Evolutionary conservation across 2,329 filamentous ascomycete species (phyloP).

Genomic region (Malbranchea zuffiana): DNA sequence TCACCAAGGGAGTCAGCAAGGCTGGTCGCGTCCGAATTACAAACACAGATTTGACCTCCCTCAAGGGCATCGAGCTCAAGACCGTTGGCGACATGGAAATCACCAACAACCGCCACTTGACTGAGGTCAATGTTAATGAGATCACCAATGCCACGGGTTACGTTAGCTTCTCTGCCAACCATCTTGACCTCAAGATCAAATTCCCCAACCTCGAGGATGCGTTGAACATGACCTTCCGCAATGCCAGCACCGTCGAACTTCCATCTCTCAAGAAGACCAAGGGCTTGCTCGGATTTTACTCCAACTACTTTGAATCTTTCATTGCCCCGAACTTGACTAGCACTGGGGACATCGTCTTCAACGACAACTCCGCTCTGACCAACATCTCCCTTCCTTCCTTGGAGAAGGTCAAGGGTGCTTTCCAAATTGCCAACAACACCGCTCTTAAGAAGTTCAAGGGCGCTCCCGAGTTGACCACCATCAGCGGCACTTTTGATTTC

Average conservation of each 20-base stretch:
- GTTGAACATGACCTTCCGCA: slow-evolving; percentile 70
- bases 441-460: slow-evolving; percentile 52
- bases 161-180: slow-evolving; percentile 72
- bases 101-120: slow-evolving; percentile 80
- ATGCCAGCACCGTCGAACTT: slow-evolving; percentile 61
- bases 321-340: slow-evolving; percentile 37
- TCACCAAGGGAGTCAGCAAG: slow-evolving; percentile 54
- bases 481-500: slow-evolving; percentile 74
- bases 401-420: slow-evolving; percentile 60
- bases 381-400: slow-evolving; percentile 70
- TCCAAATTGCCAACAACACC: slow-evolving; percentile 87
- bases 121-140: slow-evolving; percentile 59
- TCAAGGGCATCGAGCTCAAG: slow-evolving; percentile 70
- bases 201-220: slow-evolving; percentile 72
- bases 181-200: slow-evolving; percentile 55
- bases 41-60: slow-evolving; percentile 71
- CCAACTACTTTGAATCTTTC: slow-evolving; percentile 47
- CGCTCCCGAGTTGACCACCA: slow-evolving; percentile 56
- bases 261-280: slow-evolving; percentile 64
- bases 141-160: slow-evolving; percentile 62
- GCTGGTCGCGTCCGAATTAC: slow-evolving; percentile 61
- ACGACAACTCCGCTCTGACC: slow-evolving; percentile 45
- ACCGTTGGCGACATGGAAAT: slow-evolving; percentile 65
- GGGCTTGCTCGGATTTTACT: slow-evolving; percentile 73
- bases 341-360: slow-evolving; percentile 45